phyloP scores from a whole-genome alignment of 2,329 filamentous ascomycete genomes.

The Kalmusia sp. region DNA sequence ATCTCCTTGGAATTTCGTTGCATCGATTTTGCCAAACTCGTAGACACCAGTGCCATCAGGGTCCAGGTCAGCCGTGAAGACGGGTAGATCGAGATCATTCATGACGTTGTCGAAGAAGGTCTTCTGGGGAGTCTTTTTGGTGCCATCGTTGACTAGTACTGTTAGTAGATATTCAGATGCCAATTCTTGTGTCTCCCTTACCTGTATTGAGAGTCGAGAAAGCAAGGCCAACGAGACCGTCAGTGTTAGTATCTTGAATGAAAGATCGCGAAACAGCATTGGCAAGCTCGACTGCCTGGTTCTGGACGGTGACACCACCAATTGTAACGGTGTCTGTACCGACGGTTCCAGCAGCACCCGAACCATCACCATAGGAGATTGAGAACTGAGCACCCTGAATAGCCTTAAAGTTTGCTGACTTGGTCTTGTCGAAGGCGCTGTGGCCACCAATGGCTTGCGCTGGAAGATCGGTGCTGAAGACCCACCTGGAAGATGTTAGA shows the following conservation, averaged over 20 bases:
- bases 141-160: constrained; percentile 48
- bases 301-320: constrained; percentile 66
- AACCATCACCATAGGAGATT: constrained; percentile 74
- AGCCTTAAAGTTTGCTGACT: constrained; percentile 59
- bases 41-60: constrained; percentile 68
- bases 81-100: constrained; percentile 64
- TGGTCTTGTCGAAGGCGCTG: constrained; percentile 60
- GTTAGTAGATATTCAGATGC: no score
- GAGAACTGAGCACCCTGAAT: constrained; percentile 63
- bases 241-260: constrained; percentile 64
- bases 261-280: constrained; percentile 66
- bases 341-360: constrained; percentile 68
- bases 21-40: constrained; percentile 76
- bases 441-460: constrained; percentile 57
- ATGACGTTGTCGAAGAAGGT: constrained; percentile 78
- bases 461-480: constrained; percentile 69
- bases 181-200: no score
- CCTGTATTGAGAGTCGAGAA: constrained; percentile 69
- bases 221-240: constrained; percentile 74
- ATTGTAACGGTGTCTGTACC: constrained; percentile 73
- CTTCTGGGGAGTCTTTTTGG: constrained; percentile 67
- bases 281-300: constrained; percentile 73
- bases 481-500: constrained; percentile 60
- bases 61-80: constrained; percentile 75
- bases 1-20: constrained; percentile 65